These are phyloP conservation scores for Tetrapyrgos nigripes DNA, from an alignment of 1,284 basidiomycete genomes.

Conservation along the genomic window DNA sequence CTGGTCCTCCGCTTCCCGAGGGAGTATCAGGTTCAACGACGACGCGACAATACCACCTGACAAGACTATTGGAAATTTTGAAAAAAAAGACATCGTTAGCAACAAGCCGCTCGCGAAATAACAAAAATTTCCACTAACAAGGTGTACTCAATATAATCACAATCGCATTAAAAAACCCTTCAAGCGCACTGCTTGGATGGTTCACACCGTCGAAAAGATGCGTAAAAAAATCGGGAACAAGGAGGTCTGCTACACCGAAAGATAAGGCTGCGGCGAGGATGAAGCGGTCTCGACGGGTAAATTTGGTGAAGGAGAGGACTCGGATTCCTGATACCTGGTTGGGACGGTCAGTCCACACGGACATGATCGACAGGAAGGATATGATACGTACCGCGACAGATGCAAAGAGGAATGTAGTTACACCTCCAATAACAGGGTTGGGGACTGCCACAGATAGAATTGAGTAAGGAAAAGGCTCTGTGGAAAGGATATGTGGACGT, in stretches of 20 bases:
- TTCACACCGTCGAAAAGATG: slow-evolving; percentile 73
- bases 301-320: slow-evolving; percentile 71
- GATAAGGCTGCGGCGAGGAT: slow-evolving; percentile 75
- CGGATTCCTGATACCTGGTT: slow-evolving; percentile 66
- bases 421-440: slow-evolving; percentile 82
- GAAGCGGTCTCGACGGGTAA: slow-evolving; percentile 79
- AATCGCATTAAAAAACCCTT: slow-evolving; percentile 80
- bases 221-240: slow-evolving; percentile 66
- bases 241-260: slow-evolving; percentile 76
- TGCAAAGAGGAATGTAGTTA: slow-evolving; percentile 81
- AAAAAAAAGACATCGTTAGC: not conserved
- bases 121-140: slow-evolving; percentile 68
- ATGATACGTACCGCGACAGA: slow-evolving; percentile 47
- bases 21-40: slow-evolving; percentile 70
- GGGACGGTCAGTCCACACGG: not conserved
- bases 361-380: not conserved
- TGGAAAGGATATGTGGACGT: not conserved
- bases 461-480: not conserved
- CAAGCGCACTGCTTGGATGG: slow-evolving; percentile 61
- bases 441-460: slow-evolving; percentile 49
- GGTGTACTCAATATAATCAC: slow-evolving; percentile 81
- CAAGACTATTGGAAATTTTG: slow-evolving; percentile 51
- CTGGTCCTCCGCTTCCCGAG: slow-evolving; percentile 48
- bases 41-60: slow-evolving; percentile 70
- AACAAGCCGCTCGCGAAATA: not conserved